Evolutionary conservation across 768 basidiomycete species (phyloP), one percentile per base, ranked within the genome.

Genomic region (Russula olivacea): DNA sequence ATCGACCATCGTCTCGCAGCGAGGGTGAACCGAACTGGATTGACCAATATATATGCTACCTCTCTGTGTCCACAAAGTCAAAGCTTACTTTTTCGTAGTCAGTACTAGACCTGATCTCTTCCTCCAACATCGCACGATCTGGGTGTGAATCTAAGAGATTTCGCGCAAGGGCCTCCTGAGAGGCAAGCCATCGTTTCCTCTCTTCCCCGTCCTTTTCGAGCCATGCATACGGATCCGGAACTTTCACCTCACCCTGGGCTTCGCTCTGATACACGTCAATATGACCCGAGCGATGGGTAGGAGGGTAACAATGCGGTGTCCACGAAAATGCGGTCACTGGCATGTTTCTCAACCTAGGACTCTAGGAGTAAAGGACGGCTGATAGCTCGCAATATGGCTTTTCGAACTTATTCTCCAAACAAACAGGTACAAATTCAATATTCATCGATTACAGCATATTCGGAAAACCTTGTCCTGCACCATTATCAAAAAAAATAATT

Each of bases 201-300:
- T 91, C 88, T 19, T 80, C 74, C 30, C 80, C 78, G 66, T 84
- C 72, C 32, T 81, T 75, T 64, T 91, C 88, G 23, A 93, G 77
- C 88, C 89, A 91, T 49, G 81, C 74, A 74, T 89, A 90, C 7
- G 89, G 88, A 72, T 91, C 86, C 4, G 77, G 73, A 0, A 93
- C 84, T 43, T 74, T 75, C 45, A 91, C 85, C 58, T 83, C 70
- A 25, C 86, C 88, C n/a, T 78, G 73, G 50, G 74, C 72, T 68
- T 83, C 81, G 72, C 84, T 88, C 71, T 85, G 80, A 76, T 89
- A 93, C 38, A 79, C 72, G 71, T 90, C 87, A 53, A 84, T 74
- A 69, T 86, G 83, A 69, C 87, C 83, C 8, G 81, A 83, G 55
- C 88, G 82, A 59, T 82, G 83, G 30, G 87, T 80, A 9, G 72